Base-by-base conservation (phyloP, 1,284 basidiomycete species). In the Spongispora temasekensis region DNA sequence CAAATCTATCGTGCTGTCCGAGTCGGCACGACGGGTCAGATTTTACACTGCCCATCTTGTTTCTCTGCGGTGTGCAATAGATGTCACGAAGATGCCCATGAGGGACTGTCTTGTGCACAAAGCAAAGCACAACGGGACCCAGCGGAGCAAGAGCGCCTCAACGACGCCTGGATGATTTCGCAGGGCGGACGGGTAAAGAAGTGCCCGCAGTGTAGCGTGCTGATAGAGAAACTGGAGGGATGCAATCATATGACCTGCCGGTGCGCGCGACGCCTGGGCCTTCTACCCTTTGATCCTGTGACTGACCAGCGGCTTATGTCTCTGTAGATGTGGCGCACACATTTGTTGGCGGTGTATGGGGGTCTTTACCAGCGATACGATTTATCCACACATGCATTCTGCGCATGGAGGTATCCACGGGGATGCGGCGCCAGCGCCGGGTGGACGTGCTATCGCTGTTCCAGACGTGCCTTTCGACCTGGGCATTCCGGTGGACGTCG, bases 191-290 rank as follows among this genome's bases (percentile, higher is more conserved):
- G 69, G 0, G 74, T 78, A 53, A 77, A 75, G 59, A 68, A 65
- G 34, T 77, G 76, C 56, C 84, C 83, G 0, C 62, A 65, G 13
- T 86, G 84, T 63, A 67, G 64, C 2, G 74, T 80, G 4, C 77
- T 68, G 63, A 81, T 84, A 50, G 78, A 84, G 68, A 85, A 84
- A 64, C 71, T 63, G 23, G 81, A 77, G 23, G 85, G 85, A 1
- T 86, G 84, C 68, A 85, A 85, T 67, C 85, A 86, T 65, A 81
- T 86, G 74, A 63, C 69, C 8, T 86, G 84, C 65, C 35, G 34
- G 71, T 74, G 25, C 25, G 17, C 15, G 12, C 13, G 15, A 6
- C 23, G 42, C 13, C 7, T 25, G 42, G 25, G 23, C 25, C 13
- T 21, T 25, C 42, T 25, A 6, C 13, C 25, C 7, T 23, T 6